phyloP scores from a whole-genome alignment of 2,329 filamentous ascomycete genomes.

The Cladosporium oxysporum region DNA sequence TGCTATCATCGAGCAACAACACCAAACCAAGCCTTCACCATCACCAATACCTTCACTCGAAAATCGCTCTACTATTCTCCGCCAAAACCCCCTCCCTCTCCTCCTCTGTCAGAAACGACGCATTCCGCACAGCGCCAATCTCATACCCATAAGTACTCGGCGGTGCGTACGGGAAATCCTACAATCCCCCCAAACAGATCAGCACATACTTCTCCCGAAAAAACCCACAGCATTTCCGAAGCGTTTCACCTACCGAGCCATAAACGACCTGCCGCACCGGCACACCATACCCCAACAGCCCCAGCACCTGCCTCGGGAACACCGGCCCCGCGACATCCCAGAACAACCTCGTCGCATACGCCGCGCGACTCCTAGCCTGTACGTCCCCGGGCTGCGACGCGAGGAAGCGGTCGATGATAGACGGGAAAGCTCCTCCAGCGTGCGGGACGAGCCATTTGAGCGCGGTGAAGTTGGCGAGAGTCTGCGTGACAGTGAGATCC shows the following conservation, averaged over 20 bases:
- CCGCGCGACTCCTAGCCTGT: constrained; percentile 29
- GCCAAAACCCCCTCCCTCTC: constrained; percentile 19
- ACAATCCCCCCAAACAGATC: neutral
- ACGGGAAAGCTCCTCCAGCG: constrained; percentile 45
- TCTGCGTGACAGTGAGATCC: constrained; percentile 48
- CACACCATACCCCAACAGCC: constrained; percentile 37
- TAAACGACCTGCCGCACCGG: constrained; percentile 38
- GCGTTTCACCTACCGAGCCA: constrained; percentile 35
- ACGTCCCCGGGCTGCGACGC: constrained; percentile 33
- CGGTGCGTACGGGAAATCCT: constrained; percentile 24
- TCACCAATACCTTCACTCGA: neutral
- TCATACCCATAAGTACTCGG: constrained; percentile 11
- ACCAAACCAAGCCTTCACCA: neutral
- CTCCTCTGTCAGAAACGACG: constrained; percentile 12
- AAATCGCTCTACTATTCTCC: constrained; percentile 5
- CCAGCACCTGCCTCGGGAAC: constrained; percentile 40
- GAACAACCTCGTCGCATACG: constrained; percentile 2
- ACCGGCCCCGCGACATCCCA: constrained; percentile 43
- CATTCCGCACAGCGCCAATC: constrained; percentile 21
- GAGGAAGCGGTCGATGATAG: constrained; percentile 45
- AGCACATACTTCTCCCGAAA: neutral
- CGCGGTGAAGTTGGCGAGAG: constrained; percentile 44
- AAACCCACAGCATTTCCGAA: neutral
- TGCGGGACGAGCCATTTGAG: constrained; percentile 51
- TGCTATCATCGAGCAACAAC: neutral